phyloP scores from a whole-genome alignment of 2,329 filamentous ascomycete genomes.

The Magnaporthiopsis poae region DNA sequence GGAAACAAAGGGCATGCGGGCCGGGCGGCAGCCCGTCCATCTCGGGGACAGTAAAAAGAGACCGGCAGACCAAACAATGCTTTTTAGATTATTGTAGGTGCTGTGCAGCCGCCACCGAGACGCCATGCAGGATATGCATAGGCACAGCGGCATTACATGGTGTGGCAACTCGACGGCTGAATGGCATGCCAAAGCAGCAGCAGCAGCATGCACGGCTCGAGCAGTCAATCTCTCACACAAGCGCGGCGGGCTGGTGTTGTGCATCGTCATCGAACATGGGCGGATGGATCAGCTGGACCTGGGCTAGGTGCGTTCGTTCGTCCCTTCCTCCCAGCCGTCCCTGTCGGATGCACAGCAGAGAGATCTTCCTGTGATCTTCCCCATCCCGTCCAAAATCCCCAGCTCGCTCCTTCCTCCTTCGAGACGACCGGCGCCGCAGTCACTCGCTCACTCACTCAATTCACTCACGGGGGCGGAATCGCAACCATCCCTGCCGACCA shows the following conservation, averaged over 20 bases:
- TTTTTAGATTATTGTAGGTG: background rate
- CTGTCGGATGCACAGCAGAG: background rate
- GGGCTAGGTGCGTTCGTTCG: background rate
- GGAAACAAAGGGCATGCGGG: background rate
- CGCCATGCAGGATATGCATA: background rate
- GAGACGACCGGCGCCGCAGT: background rate
- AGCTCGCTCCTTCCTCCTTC: slow-evolving; percentile 13
- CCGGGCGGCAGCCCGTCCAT: background rate
- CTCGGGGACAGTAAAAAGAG: background rate
- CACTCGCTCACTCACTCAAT: background rate
- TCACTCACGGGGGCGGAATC: background rate
- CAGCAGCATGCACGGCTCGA: background rate
- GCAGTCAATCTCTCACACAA: background rate
- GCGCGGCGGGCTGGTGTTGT: background rate
- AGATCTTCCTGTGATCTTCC: background rate
- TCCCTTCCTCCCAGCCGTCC: background rate
- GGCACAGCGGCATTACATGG: background rate
- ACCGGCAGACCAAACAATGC: background rate
- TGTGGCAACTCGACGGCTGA: background rate
- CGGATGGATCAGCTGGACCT: background rate
- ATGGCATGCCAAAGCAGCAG: no score
- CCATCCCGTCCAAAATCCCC: background rate
- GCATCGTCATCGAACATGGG: background rate
- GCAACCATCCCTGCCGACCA: background rate
- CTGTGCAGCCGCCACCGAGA: background rate